A percentile compares a stretch with the other conserved stretches of the same genome.
Evolutionary conservation across 331 rosid genomes (phyloP).

Genomic region (Quercus tomentella): DNA sequence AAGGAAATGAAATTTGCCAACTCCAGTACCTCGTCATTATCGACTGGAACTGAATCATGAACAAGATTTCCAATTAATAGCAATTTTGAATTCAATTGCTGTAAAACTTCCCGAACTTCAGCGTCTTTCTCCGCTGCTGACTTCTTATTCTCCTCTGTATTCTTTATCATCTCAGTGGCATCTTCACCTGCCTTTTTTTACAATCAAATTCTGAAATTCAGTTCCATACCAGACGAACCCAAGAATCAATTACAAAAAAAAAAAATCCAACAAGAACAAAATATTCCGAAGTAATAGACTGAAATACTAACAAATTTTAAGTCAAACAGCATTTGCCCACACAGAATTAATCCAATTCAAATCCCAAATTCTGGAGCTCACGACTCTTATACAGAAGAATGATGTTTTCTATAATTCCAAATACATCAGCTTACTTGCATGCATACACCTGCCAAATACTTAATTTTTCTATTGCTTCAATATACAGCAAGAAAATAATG

Average conservation of each 20-base stretch:
- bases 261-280: not conserved
- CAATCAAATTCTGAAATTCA: not conserved
- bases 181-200: constrained; percentile 57
- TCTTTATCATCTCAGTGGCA: constrained; percentile 43
- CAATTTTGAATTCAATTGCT: constrained; percentile 53
- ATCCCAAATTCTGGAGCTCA: not conserved
- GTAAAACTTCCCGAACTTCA: constrained; percentile 58
- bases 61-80: constrained; percentile 84
- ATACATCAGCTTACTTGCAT: not conserved
- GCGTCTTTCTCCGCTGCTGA: constrained; percentile 59
- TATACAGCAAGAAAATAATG: not conserved
- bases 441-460: too few relatives aligned
- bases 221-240: not conserved
- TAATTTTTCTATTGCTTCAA: not conserved
- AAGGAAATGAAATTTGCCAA: not conserved
- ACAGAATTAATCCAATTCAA: not conserved
- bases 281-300: not conserved
- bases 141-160: constrained; percentile 58
- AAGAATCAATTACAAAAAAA: not conserved
- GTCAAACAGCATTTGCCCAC: not conserved
- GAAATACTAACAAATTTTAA: not conserved
- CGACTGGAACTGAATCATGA: constrained; percentile 82
- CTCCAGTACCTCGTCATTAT: constrained; percentile 64
- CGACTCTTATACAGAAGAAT: not conserved
- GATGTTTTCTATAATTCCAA: not conserved